phyloP scores from a whole-genome alignment of 805 yeast species.

The Candida cerambycidarum region DNA sequence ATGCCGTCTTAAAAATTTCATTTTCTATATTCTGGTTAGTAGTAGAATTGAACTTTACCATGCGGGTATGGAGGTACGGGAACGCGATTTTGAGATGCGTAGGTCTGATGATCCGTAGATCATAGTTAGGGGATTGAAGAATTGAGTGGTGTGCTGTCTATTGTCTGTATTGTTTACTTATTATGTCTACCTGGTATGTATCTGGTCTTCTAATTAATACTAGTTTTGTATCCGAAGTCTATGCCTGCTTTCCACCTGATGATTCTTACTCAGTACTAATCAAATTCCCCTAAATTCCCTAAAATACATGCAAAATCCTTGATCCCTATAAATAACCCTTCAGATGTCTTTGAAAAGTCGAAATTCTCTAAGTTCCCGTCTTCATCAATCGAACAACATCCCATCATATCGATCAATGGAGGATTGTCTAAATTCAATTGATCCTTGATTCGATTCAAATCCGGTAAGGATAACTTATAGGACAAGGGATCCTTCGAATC shows the following conservation, averaged over 20 bases:
- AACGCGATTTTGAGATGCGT: too few species aligned
- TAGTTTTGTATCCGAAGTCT: too few species aligned
- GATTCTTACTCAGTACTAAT: conserved; percentile 13
- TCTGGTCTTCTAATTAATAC: too few species aligned
- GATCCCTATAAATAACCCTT: conserved; percentile 29
- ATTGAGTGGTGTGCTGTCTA: too few species aligned
- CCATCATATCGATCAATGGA: conserved; percentile 42
- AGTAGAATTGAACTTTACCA: background rate
- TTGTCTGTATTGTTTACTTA: too few species aligned
- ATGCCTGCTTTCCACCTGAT: too few species aligned
- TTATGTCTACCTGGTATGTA: too few species aligned
- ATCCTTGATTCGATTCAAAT: conserved; percentile 29
- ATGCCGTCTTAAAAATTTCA: conserved; percentile 4
- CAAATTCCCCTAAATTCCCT: conserved; percentile 40
- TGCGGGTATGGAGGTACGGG: too few species aligned
- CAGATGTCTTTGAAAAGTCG: conserved; percentile 23
- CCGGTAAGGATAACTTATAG: conserved; percentile 27
- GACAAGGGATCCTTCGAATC: conserved; percentile 12
- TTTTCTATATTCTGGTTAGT: background rate
- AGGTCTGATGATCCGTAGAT: too few species aligned
- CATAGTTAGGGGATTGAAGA: too few species aligned
- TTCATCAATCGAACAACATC: conserved; percentile 30
- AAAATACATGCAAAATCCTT: conserved; percentile 44
- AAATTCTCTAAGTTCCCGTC: conserved; percentile 31
- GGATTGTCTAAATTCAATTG: conserved; percentile 34